Conservation (phyloP, 225 moss, liverwort and hornwort species). For the Neckera pumila region DNA sequence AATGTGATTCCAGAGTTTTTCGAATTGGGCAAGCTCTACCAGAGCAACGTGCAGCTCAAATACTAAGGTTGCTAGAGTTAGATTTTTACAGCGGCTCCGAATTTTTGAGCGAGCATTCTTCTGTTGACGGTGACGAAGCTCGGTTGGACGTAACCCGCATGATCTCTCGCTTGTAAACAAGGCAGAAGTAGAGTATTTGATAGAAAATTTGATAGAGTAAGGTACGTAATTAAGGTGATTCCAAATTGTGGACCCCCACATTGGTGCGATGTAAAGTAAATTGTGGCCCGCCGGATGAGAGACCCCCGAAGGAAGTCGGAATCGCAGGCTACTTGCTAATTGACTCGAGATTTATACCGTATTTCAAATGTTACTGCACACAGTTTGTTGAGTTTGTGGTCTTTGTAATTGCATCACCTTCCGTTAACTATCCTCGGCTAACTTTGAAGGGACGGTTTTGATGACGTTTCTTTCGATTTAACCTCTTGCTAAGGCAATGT, state of each 20-base stretch:
- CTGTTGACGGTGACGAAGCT: neutral
- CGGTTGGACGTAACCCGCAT: neutral
- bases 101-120: neutral
- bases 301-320: neutral
- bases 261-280: neutral
- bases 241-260: neutral
- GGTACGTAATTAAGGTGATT: neutral
- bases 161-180: neutral
- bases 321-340: neutral
- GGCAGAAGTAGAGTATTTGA: too few relatives aligned
- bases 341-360: too few relatives aligned
- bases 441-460: too few relatives aligned
- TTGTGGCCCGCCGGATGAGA: neutral
- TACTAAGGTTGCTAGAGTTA: neutral
- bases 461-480: neutral
- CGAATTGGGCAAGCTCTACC: neutral
- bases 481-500: too few relatives aligned
- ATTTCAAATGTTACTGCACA: neutral
- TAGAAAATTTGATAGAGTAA: neutral
- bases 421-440: neutral
- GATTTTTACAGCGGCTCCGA: neutral
- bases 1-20: neutral
- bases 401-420: neutral
- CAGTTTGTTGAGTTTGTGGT: neutral
- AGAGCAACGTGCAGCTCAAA: neutral